phyloP scores from a whole-genome alignment of 768 basidiomycete species.

The Lactarius hengduanensis region DNA sequence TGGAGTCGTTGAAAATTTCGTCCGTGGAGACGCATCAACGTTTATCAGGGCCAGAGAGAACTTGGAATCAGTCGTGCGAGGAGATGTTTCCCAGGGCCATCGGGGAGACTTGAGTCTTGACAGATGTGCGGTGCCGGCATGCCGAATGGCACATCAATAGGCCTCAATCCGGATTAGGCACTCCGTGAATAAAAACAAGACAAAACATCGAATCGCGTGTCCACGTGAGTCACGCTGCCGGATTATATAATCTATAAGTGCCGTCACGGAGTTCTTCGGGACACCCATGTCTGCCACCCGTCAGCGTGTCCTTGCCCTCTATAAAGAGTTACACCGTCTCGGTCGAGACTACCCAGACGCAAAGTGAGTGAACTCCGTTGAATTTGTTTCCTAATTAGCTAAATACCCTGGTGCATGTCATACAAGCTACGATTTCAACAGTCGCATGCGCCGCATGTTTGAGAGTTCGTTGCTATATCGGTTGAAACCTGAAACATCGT shows the following conservation, averaged over 20 bases:
- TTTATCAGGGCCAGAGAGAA: background rate
- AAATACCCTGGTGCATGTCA: constrained; percentile 1
- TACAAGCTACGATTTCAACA: constrained; percentile 73
- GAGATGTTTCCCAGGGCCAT: background rate
- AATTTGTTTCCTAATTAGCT: background rate
- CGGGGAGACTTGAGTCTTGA: background rate
- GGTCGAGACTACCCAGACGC: constrained; percentile 83
- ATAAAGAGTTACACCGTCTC: constrained; percentile 79
- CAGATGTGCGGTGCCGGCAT: background rate
- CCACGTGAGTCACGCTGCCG: background rate
- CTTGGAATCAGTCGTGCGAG: background rate
- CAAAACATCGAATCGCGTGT: background rate
- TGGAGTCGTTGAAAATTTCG: background rate
- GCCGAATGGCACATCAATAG: background rate
- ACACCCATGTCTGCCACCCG: constrained; percentile 42
- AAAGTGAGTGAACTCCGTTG: constrained; percentile 47
- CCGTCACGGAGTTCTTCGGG: background rate
- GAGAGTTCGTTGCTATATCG: constrained; percentile 53
- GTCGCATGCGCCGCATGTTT: constrained; percentile 65
- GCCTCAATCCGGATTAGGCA: too few relatives aligned
- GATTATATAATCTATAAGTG: background rate
- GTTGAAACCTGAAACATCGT: background rate
- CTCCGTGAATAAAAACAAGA: too few relatives aligned
- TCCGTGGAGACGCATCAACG: background rate
- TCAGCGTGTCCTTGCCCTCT: constrained; percentile 64